Evolutionary conservation across 192 early-diverging fungal genomes (phyloP), one percentile per base, ranked within the genome.

Genomic region (Backusella liffmaniae): DNA sequence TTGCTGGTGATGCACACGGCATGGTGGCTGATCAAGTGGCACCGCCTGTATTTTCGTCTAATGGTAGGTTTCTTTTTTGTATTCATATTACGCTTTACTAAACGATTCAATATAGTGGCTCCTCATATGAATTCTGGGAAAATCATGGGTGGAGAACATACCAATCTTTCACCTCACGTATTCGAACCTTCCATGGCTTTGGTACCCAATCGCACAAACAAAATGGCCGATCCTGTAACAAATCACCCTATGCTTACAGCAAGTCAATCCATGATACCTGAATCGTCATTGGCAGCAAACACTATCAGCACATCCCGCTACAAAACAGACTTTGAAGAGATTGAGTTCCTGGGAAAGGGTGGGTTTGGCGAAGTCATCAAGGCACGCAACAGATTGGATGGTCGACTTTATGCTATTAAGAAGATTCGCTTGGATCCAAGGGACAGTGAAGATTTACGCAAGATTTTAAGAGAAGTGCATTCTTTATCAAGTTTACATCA

Each of bases 341-440:
- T 94, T 66, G 90, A 90, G 75, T 94, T 92, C 65, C 77, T 94
- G 32, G 92, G 91, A 12, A 88, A 88, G 76, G 90, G 96, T 5
- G 96, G 96, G 3, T 98, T 96, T 87, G 97, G 97, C n/a, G 91
- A 92, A 70, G 97, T 98, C 0, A 92, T 97, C 41, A 98, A 98
- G 78, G 95, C 95, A 1, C 87, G 94, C 16, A 97, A 98, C 76
- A 84, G 86, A 35, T 88, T 98, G 0, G 96, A 94, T 76, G 89
- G 87, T 70, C 68, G 84, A n/a, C 90, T 90, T 70, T 98, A 97
- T 77, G 95, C 96, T 9, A 93, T 98, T 75, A 98, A 98, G 73
- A 97, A 94, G 80, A 94, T 98, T 71, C 87, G 88, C 67, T 83
- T 97, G 74, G 91, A 96, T 79, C 90, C 92, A 46, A 88, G 89